Conservation (phyloP, 78 protist species). For the Acrasis kona region DNA sequence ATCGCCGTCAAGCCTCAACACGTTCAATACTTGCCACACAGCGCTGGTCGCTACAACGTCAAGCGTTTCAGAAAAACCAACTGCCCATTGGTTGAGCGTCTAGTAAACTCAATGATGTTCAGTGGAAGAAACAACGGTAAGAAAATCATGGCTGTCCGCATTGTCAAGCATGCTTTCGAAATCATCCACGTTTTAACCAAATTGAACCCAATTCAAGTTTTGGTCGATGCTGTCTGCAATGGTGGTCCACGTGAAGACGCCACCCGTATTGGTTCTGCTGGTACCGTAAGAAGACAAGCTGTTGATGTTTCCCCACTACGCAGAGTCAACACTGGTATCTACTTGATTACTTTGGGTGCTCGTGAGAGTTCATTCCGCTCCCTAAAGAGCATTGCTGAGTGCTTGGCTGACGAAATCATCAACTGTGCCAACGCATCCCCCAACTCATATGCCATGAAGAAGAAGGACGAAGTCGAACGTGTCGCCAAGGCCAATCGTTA, state of each 20-base stretch:
- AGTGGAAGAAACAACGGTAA: conserved; percentile 99
- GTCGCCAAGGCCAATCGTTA: conserved; percentile 85
- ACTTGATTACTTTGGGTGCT: conserved; percentile 88
- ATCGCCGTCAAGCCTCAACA: conserved; percentile 74
- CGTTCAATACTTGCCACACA: conserved; percentile 96
- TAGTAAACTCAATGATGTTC: conserved; percentile 89
- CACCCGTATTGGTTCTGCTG: conserved; percentile 98
- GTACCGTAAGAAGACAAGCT: conserved; percentile 99
- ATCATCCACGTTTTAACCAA: conserved; percentile 96
- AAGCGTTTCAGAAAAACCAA: conserved; percentile 98
- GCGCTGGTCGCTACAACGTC: conserved; percentile 94
- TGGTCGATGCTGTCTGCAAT: conserved; percentile 89
- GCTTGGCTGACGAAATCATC: conserved; percentile 99
- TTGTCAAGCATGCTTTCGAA: conserved; percentile 97
- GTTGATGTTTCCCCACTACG: conserved; percentile 99
- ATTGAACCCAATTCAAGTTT: conserved; percentile 88
- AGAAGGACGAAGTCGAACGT: conserved; percentile 79
- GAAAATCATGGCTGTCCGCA: conserved; percentile 97
- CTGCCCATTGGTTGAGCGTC: conserved; percentile 99
- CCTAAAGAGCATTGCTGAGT: conserved; percentile 98
- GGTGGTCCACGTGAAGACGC: conserved; percentile 99
- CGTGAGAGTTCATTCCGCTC: conserved; percentile 96
- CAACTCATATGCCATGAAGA: conserved; percentile 86
- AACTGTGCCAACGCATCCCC: conserved; percentile 91
- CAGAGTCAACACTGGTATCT: conserved; percentile 97